Evolutionary conservation across 371 early-diverging fungal genomes (phyloP), one percentile per base, ranked within the genome.

Genomic region (Pancytospora philotis): DNA sequence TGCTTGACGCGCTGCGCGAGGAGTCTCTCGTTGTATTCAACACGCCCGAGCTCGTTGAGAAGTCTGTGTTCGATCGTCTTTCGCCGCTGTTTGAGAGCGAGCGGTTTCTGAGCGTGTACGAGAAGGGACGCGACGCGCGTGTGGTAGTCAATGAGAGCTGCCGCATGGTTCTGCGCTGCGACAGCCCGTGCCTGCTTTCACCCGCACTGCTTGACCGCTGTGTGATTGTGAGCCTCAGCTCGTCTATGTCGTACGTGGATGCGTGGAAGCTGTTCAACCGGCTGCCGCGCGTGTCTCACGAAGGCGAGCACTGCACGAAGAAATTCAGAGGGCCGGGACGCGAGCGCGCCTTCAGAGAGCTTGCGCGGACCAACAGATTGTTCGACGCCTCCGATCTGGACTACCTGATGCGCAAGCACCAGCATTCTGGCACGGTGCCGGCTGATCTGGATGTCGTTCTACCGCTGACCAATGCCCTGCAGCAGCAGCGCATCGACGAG

Each of bases 161-260:
- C 10, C 38, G 30, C 49, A 35, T 74, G 35, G 34, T 74, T 35
- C 19, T 74, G 19, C 10, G 70, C 13, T 49, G 55, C 2, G 76
- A 73, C 41, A 65, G 74, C 41, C 48, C 50, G 35, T 45, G 63
- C 27, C 50, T 58, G 30, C 64, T 80, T n/a, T 77, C 77, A 16
- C 77, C 76, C 1, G 77, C 81, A 19, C 51, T 81, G 3, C 39
- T 70, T 39, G 79, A 81, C 64, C 58, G 81, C 55, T 79, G 77
- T 37, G 34, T 66, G 13, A 55, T 67, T 25, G 62, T 72, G 39
- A 30, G 62, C 10, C 55, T 80, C 37, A 32, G 64, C 4, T 32
- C 50, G 13, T 31, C 3, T 19, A 57, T 73, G 37, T 39, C 62
- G 56, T 56, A 53, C 31, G 59, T 77, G 37, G 80, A 80, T 41